These are phyloP conservation scores for Papiliotrema nemorosa DNA, from an alignment of 1,284 basidiomycete genomes.

Conservation along the genomic window DNA sequence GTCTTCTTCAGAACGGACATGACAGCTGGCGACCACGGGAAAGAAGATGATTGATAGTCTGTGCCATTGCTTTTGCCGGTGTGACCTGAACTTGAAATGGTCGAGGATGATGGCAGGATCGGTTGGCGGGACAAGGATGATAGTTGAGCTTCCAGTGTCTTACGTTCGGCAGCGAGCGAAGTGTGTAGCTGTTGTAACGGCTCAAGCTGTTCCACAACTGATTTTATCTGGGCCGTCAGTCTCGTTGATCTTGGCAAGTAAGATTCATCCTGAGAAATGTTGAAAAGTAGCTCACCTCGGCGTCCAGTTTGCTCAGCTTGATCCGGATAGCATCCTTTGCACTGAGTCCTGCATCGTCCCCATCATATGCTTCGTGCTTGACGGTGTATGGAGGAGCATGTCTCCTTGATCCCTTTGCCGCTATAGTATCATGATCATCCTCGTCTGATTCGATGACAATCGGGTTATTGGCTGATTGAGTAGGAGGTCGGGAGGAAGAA, in stretches of 20 bases:
- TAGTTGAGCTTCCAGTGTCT: constrained; percentile 19
- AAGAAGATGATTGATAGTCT: constrained; percentile 27
- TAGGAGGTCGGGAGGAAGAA: no score
- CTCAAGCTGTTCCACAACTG: constrained; percentile 29
- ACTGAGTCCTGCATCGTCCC: no score
- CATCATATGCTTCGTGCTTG: no score
- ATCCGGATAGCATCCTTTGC: constrained; percentile 23
- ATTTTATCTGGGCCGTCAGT: constrained; percentile 24
- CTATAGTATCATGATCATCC: no score
- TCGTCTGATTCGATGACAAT: no score
- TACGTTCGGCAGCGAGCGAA: constrained; percentile 20
- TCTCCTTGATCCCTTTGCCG: no score
- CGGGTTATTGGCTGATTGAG: no score
- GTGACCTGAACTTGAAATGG: background rate
- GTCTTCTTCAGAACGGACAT: constrained; percentile 15
- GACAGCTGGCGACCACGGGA: constrained; percentile 26
- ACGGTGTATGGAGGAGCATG: no score
- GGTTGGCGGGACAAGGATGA: background rate
- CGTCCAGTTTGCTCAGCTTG: constrained; percentile 31
- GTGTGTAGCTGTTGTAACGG: constrained; percentile 31
- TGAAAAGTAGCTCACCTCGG: constrained; percentile 24
- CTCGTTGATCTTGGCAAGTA: no score
- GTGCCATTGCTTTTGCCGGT: constrained; percentile 4
- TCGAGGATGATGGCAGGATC: background rate
- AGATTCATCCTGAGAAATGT: background rate